These are phyloP conservation scores for Diplodia sapinea DNA, from an alignment of 2,329 filamentous ascomycete genomes.

Conservation along the genomic window DNA sequence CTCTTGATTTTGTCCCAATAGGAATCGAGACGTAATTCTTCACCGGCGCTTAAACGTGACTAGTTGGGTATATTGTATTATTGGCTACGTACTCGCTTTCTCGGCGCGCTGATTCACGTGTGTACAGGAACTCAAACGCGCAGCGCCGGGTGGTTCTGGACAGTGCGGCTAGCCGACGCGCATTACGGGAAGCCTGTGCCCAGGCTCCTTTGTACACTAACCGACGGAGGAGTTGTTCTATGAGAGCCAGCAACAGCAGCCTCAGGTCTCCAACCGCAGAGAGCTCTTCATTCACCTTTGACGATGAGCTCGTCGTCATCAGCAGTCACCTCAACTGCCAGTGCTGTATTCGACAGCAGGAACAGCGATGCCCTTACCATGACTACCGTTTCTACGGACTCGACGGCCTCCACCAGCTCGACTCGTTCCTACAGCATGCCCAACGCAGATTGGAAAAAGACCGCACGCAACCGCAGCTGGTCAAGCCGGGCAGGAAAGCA, in stretches of 20 bases:
- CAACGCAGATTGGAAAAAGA: background rate
- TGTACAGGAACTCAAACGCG: background rate
- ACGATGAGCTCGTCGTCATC: background rate
- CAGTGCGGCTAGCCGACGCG: background rate
- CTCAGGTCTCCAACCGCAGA: no score
- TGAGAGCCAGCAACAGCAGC: no score
- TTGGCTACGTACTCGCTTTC: background rate
- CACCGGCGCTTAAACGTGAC: no score
- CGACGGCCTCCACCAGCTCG: background rate
- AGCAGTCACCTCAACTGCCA: no score
- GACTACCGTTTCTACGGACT: background rate
- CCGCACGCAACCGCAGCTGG: background rate
- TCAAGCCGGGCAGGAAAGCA: background rate
- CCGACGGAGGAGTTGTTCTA: background rate
- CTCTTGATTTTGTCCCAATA: no score
- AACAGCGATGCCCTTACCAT: background rate
- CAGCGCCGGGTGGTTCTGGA: slow-evolving; percentile 1
- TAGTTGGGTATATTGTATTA: no score
- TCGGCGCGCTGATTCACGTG: no score
- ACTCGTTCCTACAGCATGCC: background rate
- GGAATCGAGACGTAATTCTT: no score
- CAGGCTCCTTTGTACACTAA: background rate
- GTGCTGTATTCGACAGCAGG: background rate
- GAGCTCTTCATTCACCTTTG: background rate
- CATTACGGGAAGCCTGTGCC: slow-evolving; percentile 1